Conservation (phyloP, 2,329 filamentous ascomycete genomes). For the Blastomyces gilchristii region DNA sequence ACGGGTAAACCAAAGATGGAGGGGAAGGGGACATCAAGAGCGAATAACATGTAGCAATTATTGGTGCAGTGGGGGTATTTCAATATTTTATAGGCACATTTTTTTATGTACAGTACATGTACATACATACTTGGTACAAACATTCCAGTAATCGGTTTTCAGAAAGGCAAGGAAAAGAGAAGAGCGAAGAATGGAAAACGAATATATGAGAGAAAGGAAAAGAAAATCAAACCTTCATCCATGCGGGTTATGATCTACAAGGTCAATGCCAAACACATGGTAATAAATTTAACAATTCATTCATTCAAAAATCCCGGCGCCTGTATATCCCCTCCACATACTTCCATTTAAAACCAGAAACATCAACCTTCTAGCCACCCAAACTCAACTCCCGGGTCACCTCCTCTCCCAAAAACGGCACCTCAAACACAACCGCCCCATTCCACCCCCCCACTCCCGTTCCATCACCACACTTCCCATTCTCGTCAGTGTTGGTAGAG, state of each 20-base stretch:
- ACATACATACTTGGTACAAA: too few relatives aligned
- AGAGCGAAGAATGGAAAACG: background rate
- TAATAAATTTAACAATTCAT: background rate
- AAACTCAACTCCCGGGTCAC: background rate
- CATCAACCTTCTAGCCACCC: background rate
- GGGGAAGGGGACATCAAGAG: background rate
- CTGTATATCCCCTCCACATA: background rate
- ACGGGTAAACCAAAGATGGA: too few relatives aligned
- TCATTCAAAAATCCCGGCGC: background rate
- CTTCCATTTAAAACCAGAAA: background rate
- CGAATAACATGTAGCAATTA: background rate
- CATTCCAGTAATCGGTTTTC: background rate
- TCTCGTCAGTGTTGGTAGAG: slow-evolving; percentile 23
- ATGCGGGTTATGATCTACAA: background rate
- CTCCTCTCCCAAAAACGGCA: slow-evolving; percentile 40
- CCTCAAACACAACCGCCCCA: slow-evolving; percentile 78
- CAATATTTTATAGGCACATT: background rate
- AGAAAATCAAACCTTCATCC: background rate
- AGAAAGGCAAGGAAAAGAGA: background rate
- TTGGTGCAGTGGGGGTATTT: background rate
- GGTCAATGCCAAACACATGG: background rate
- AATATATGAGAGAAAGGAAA: background rate
- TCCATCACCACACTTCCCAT: slow-evolving; percentile 26
- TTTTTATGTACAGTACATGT: too few relatives aligned
- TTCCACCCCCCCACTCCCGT: slow-evolving; percentile 51